Evolutionary conservation across 768 basidiomycete genomes (phyloP).

Genomic region (Termitomyces titanicus): DNA sequence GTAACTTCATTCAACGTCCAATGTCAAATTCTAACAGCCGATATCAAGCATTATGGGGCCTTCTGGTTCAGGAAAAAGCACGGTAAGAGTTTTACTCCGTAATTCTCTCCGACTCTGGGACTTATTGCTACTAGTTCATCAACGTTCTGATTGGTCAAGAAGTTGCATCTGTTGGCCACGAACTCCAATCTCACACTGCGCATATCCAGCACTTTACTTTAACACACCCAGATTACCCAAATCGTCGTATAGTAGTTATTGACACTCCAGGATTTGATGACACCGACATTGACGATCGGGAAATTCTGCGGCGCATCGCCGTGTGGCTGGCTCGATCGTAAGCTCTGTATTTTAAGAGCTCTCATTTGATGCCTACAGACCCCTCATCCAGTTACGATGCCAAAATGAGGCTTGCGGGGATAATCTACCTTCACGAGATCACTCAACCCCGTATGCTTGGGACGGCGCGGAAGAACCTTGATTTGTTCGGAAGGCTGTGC

Average conservation of each 20-base stretch:
- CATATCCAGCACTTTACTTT: slow-evolving; percentile 18
- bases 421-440: slow-evolving; percentile 28
- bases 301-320: slow-evolving; percentile 19
- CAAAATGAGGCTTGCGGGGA: slow-evolving; percentile 23
- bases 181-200: slow-evolving; percentile 17
- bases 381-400: slow-evolving; percentile 19
- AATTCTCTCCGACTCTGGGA: not conserved
- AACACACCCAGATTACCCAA: slow-evolving; percentile 13
- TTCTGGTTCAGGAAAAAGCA: slow-evolving; percentile 19
- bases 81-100: slow-evolving; percentile 2
- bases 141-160: slow-evolving; percentile 19
- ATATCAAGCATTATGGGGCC: slow-evolving; percentile 18
- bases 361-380: not conserved
- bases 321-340: slow-evolving; percentile 20
- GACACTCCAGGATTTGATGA: slow-evolving; percentile 25
- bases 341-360: not conserved
- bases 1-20: not conserved
- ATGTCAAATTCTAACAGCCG: not conserved
- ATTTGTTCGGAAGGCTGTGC: slow-evolving; percentile 47
- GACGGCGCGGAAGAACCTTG: slow-evolving; percentile 40
- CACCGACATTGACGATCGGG: slow-evolving; percentile 16
- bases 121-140: slow-evolving; percentile 18
- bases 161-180: slow-evolving; percentile 14
- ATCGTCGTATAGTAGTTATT: slow-evolving; percentile 16
- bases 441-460: slow-evolving; percentile 38